Conservation (phyloP, 352 stramenopile genomes). For the Stramenopiles sp. region DNA sequence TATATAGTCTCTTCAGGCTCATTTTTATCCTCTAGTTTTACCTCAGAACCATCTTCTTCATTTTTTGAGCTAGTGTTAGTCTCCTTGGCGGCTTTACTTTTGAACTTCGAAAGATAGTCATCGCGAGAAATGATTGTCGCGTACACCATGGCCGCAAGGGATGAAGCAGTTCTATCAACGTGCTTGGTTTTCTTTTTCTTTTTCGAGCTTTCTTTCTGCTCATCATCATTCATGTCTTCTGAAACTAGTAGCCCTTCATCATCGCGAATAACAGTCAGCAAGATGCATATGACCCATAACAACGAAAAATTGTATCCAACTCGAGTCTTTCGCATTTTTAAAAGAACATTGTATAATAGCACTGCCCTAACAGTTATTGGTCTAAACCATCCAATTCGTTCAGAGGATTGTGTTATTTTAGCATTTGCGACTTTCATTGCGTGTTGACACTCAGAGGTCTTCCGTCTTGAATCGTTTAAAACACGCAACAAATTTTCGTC, state of each 20-base stretch:
- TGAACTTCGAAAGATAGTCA: not conserved
- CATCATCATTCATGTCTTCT: not conserved
- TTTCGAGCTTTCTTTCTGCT: not conserved
- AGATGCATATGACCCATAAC: not conserved
- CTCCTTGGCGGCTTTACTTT: too few species aligned
- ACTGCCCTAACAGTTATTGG: not conserved
- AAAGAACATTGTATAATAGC: not conserved
- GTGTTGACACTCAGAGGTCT: conserved; percentile 57
- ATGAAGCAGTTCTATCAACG: not conserved
- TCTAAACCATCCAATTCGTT: not conserved
- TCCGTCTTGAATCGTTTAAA: conserved; percentile 91
- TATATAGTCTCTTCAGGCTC: not conserved
- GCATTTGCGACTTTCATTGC: not conserved
- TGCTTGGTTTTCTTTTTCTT: not conserved
- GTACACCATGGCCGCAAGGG: not conserved
- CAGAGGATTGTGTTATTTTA: not conserved
- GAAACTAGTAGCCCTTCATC: not conserved
- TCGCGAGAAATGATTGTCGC: not conserved
- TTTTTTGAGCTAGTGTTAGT: not conserved
- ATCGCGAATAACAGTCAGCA: not conserved
- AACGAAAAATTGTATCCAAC: not conserved
- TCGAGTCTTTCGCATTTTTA: not conserved
- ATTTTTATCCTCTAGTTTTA: not conserved
- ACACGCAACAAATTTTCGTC: conserved; percentile 95
- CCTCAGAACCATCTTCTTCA: not conserved